A percentile compares a stretch with the other conserved stretches of the same genome.
phyloP scores from a whole-genome alignment of 192 early-diverging fungal genomes.

The Backusella australiensis region DNA sequence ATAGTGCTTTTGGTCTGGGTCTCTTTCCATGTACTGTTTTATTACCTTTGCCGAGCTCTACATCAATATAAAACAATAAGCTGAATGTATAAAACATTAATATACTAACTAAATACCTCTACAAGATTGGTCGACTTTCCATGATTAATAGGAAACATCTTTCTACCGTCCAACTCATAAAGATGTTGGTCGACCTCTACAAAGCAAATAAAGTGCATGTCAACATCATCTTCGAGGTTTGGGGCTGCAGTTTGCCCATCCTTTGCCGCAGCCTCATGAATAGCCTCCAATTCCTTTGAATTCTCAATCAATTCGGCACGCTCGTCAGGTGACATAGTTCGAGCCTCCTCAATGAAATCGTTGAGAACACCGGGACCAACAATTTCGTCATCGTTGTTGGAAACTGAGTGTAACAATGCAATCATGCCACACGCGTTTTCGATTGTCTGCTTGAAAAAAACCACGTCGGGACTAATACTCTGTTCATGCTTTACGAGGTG shows the following conservation, averaged over 20 bases:
- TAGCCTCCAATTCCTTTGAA: conserved; percentile 49
- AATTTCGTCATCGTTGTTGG: conserved; percentile 61
- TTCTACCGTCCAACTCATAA: conserved; percentile 89
- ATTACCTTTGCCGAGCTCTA: conserved; percentile 55
- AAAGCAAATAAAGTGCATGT: conserved; percentile 90
- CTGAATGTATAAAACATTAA: conserved; percentile 6
- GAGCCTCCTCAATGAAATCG: conserved; percentile 62
- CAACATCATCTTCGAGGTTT: conserved; percentile 67
- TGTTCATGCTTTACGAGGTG: conserved; percentile 48
- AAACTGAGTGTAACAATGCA: conserved; percentile 86
- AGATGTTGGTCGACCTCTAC: conserved; percentile 71
- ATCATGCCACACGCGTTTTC: conserved; percentile 94
- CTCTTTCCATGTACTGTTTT: conserved; percentile 63
- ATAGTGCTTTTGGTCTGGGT: conserved; percentile 64
- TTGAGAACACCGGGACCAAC: conserved; percentile 57
- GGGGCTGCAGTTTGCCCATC: conserved; percentile 74
- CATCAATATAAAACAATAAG: not conserved
- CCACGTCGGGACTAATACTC: conserved; percentile 54
- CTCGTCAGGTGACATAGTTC: conserved; percentile 63
- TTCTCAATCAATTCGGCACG: conserved; percentile 71
- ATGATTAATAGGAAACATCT: conserved; percentile 81
- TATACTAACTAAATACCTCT: conserved; percentile 30
- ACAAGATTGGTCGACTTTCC: conserved; percentile 64
- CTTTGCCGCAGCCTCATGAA: conserved; percentile 53
- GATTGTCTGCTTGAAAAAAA: conserved; percentile 88